A percentile compares a stretch with the other conserved stretches of the same genome.
phyloP scores from a whole-genome alignment of 1,284 basidiomycete species.

The Cutaneotrichosporon dermatis region DNA sequence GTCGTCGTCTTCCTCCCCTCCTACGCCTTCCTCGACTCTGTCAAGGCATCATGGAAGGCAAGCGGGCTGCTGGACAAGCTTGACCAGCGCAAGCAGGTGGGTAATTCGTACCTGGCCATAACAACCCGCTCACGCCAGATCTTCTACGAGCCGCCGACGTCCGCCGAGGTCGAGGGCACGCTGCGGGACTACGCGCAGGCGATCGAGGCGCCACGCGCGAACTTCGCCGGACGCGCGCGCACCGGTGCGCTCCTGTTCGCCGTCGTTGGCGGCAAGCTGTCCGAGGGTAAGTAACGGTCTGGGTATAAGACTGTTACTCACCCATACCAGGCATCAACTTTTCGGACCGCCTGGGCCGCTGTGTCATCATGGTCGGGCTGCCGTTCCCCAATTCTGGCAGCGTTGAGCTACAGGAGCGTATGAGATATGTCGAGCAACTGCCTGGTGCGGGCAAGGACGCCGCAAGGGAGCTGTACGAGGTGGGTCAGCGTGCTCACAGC shows the following conservation, averaged over 20 bases:
- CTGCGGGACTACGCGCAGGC: conserved; percentile 71
- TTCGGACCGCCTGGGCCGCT: conserved; percentile 78
- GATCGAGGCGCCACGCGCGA: conserved; percentile 38
- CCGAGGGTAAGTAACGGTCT: no score
- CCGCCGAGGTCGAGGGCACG: conserved; percentile 68
- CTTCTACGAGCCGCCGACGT: conserved; percentile 82
- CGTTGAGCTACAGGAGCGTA: conserved; percentile 81
- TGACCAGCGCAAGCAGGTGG: conserved; percentile 65
- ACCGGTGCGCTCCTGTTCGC: conserved; percentile 59
- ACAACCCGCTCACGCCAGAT: conserved; percentile 53
- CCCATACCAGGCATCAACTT: conserved; percentile 80
- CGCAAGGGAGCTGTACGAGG: conserved; percentile 73
- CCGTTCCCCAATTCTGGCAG: conserved; percentile 92
- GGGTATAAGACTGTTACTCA: no score
- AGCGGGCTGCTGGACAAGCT: conserved; percentile 62
- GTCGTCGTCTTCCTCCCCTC: conserved; percentile 94
- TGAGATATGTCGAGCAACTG: conserved; percentile 67
- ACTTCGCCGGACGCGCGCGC: background rate
- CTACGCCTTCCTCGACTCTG: conserved; percentile 72
- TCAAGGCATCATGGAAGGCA: conserved; percentile 63
- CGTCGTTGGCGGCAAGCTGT: conserved; percentile 93
- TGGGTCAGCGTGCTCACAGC: conserved; percentile 19
- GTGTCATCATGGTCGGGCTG: conserved; percentile 83
- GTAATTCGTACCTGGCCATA: conserved; percentile 21
- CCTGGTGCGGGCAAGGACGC: conserved; percentile 61